These are phyloP conservation scores for Mimosa bimucronata DNA, from an alignment of 306 rosid genomes.

Conservation along the genomic window DNA sequence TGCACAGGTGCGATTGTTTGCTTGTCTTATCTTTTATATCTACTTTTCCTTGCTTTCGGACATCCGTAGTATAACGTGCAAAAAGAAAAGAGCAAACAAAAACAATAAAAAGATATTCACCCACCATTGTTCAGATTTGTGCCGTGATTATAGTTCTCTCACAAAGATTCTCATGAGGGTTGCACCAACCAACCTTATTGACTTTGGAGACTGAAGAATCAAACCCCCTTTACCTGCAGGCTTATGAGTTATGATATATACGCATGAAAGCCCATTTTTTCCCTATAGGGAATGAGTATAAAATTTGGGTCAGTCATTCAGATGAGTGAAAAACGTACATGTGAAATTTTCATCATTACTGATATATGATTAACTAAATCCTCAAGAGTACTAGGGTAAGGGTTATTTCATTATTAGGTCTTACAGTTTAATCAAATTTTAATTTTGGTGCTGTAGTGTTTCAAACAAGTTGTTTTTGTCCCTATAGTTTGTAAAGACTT, in stretches of 20 bases:
- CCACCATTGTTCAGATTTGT: slow-evolving; percentile 36
- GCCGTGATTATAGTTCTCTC: slow-evolving; percentile 43
- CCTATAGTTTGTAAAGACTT: no score
- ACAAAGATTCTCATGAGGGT: slow-evolving; percentile 7
- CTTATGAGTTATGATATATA: neutral
- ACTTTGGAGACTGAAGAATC: slow-evolving; percentile 41
- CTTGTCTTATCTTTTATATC: slow-evolving; percentile 51
- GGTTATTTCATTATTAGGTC: no score
- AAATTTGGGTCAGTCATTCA: neutral
- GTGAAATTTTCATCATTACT: neutral
- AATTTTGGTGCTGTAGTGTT: no score
- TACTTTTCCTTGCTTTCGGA: slow-evolving; percentile 40
- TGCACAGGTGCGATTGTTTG: slow-evolving; percentile 62
- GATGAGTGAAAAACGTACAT: neutral
- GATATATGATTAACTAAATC: neutral
- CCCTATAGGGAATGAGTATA: neutral
- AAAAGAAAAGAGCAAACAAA: slow-evolving; percentile 24
- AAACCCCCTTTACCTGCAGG: slow-evolving; percentile 14
- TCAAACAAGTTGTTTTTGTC: no score
- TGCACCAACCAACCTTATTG: slow-evolving; percentile 41
- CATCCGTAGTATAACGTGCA: slow-evolving; percentile 42
- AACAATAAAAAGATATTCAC: slow-evolving; percentile 25
- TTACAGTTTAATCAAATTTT: no score
- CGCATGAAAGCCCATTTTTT: neutral
- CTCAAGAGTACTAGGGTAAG: neutral